A percentile compares a stretch with the other conserved stretches of the same genome.
These are phyloP conservation scores for Endocalyx cinctus DNA, from an alignment of 2,329 filamentous ascomycete genomes.

Conservation along the genomic window DNA sequence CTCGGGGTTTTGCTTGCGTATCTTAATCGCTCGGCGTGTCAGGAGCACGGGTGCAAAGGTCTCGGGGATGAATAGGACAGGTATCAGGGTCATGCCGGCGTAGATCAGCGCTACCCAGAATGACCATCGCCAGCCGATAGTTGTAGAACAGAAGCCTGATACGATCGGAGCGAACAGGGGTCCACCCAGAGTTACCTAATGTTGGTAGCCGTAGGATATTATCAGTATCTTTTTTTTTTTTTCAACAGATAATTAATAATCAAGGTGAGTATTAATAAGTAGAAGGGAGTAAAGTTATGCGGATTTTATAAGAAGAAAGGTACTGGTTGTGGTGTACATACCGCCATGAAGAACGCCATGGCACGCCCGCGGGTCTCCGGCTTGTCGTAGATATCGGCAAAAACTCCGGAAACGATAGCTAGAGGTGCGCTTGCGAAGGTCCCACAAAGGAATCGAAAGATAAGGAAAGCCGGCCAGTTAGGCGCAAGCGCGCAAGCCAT, in stretches of 20 bases:
- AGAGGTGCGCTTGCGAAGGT: conserved; percentile 55
- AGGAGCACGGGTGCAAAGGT: conserved; percentile 58
- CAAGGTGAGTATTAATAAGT: conserved; percentile 6
- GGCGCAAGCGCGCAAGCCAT: conserved; percentile 53
- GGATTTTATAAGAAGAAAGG: no score
- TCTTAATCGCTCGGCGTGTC: conserved; percentile 47
- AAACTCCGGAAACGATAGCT: conserved; percentile 57
- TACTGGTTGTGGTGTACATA: no score
- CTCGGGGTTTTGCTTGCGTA: conserved; percentile 52
- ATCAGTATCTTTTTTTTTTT: no score
- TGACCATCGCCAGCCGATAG: conserved; percentile 63
- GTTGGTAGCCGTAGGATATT: no score
- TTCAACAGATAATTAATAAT: no score
- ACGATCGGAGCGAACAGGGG: conserved; percentile 63
- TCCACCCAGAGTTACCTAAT: conserved; percentile 59
- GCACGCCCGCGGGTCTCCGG: conserved; percentile 52
- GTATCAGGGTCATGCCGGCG: conserved; percentile 56
- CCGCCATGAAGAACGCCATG: conserved; percentile 62
- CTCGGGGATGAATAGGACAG: conserved; percentile 61
- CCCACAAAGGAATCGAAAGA: conserved; percentile 52
- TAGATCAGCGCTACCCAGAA: conserved; percentile 69
- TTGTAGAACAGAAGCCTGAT: conserved; percentile 55
- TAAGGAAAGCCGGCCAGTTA: conserved; percentile 46
- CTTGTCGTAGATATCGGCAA: conserved; percentile 62
- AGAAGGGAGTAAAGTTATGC: background rate